phyloP scores from a whole-genome alignment of 768 basidiomycete genomes.

The Multifurca ochricompacta region DNA sequence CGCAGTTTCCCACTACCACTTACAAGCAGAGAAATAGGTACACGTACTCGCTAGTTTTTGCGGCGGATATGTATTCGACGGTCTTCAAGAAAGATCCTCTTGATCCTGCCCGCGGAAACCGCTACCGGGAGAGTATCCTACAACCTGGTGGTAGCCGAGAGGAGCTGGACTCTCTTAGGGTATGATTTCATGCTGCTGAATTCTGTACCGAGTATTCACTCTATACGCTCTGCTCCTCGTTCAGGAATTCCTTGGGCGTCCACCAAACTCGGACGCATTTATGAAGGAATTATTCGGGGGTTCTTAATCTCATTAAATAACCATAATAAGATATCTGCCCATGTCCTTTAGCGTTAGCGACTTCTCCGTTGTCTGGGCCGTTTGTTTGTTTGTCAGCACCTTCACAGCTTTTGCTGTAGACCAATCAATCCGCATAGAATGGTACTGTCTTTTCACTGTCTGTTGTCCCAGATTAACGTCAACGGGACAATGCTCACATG shows the following conservation, averaged over 20 bases:
- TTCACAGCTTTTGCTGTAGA: no score
- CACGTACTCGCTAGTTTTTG: constrained; percentile 65
- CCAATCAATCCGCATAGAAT: no score
- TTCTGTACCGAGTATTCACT: no score
- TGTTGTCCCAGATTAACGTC: no score
- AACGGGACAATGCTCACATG: no score
- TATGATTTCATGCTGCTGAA: constrained; percentile 20
- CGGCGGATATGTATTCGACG: constrained; percentile 55
- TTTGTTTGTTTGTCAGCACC: no score
- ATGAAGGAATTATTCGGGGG: constrained; percentile 19
- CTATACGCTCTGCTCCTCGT: no score
- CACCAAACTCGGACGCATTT: constrained; percentile 19
- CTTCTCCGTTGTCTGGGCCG: no score
- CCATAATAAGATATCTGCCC: no score
- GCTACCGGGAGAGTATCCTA: constrained; percentile 72
- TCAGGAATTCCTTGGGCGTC: constrained; percentile 20
- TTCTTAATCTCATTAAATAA: no score
- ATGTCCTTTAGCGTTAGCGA: no score
- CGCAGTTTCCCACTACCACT: neutral
- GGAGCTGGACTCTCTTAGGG: constrained; percentile 73
- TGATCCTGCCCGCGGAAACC: constrained; percentile 53
- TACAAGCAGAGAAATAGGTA: constrained; percentile 26
- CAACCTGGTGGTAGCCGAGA: constrained; percentile 69
- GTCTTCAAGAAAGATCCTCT: constrained; percentile 80
- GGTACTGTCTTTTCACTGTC: no score